Evolutionary conservation across 441 rosid genomes (phyloP), one percentile per base, ranked within the genome.

Genomic region (Erodium moschatum): DNA sequence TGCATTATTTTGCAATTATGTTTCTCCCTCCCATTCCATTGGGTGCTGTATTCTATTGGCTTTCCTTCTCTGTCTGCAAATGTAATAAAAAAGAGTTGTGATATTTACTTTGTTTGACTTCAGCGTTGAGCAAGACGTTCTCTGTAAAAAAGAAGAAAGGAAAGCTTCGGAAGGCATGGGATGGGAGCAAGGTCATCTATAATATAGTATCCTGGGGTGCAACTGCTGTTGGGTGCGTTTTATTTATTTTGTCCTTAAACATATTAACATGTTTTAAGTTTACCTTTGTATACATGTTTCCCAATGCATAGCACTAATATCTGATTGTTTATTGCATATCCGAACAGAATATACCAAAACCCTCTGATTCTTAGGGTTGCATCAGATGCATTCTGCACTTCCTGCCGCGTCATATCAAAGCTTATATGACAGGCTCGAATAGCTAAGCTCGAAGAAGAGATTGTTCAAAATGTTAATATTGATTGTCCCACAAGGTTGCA

Each of bases 101-200:
- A 80, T 66, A 65, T 74, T 64, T 46, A 19, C 65, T 63, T 56
- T 66, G 13, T 64, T 76, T 78, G 58, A 10, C 69, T 75, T 78
- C 78, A 91, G 97, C 96, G 66, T 92, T 93, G 64, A 76, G 91
- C 84, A 93, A 87, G 21, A 54, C 61, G 4, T 54, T 54, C 61
- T 54, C 61, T 6, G 20, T 54, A 18, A 54, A 54, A 54, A 54
- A 54, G 61, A 54, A 54, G 21, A 54, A 54, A 54, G 62, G 62
- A 18, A 54, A 54, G 24, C 62, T 54, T 54, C 62, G 62, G 3
- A 54, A 54, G 62, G 62, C 62, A 54, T 54, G 62, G 62, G 62
- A 54, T 6, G 62, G 62, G 15, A 54, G 62, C 62, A 54, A 54
- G 62, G 62, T 54, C 20, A 18, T 54, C 62, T 54, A 54, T 54